Conservation (phyloP, 2,329 filamentous ascomycete species). For the Pyrenophora seminiperda region DNA sequence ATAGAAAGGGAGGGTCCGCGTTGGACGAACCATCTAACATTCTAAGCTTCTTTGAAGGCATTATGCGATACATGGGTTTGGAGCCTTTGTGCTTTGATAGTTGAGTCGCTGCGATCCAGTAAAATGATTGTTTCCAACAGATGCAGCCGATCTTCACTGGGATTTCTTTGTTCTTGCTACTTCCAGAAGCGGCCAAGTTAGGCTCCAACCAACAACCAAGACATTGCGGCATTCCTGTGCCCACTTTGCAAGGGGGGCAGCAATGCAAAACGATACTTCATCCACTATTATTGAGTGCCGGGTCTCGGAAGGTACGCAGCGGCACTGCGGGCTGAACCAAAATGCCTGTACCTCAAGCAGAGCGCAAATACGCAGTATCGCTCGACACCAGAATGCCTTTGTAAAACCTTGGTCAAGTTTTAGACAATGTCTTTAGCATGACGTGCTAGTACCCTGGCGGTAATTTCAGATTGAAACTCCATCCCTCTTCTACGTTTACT, state of each 20-base stretch:
- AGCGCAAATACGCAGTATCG: slow-evolving; percentile 8
- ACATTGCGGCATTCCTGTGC: slow-evolving; percentile 41
- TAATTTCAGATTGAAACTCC: slow-evolving; percentile 37
- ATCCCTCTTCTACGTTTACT: slow-evolving; percentile 17
- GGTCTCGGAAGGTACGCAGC: slow-evolving; percentile 24
- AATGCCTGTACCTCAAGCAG: not conserved
- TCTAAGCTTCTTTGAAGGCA: slow-evolving; percentile 42
- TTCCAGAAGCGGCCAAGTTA: slow-evolving; percentile 43
- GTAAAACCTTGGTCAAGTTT: slow-evolving; percentile 19
- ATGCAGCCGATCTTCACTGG: slow-evolving; percentile 38
- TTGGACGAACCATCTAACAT: slow-evolving; percentile 30
- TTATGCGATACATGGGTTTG: slow-evolving; percentile 31
- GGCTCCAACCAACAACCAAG: slow-evolving; percentile 32
- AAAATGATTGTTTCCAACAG: slow-evolving; percentile 46
- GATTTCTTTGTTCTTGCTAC: slow-evolving; percentile 45
- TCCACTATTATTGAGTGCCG: slow-evolving; percentile 22
- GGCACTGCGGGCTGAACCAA: slow-evolving; percentile 10
- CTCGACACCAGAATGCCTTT: not conserved
- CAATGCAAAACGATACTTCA: slow-evolving; percentile 29
- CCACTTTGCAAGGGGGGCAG: slow-evolving; percentile 45
- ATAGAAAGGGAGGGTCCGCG: slow-evolving; percentile 31
- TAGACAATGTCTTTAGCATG: slow-evolving; percentile 21
- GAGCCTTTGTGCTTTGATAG: slow-evolving; percentile 31
- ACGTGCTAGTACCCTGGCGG: slow-evolving; percentile 40
- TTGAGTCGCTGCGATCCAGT: slow-evolving; percentile 30